Evolutionary conservation across 1,139 yeast species (phyloP), one percentile per base, ranked within the genome.

Genomic region (Kodamaea suecica): DNA sequence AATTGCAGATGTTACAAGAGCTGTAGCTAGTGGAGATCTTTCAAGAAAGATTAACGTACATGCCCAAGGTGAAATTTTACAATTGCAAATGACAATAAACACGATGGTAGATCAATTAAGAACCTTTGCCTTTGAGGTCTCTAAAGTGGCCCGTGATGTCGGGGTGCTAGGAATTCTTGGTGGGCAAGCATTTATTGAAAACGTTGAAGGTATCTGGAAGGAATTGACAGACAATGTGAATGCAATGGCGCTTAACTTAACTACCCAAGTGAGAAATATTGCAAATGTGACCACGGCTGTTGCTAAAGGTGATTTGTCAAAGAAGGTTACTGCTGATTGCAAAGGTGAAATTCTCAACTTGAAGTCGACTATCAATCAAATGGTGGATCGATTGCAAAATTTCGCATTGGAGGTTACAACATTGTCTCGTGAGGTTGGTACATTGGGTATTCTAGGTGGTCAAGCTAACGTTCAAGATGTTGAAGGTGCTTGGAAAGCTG

Each of bases 401-500:
- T 86, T 86, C 52, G 95, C 95, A n/a, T 73, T 83, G 37, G 95
- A 85, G 51, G 95, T 86, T 23, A 84, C 95, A 1, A 84, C 92
- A 2, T 70, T 86, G 42, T 90, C 95, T 1, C 74, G 94, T 19
- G 90, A 86, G 53, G 95, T 86, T 44, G 95, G 95, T 50, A 86
- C 95, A 3, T 79, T 84, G 47, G 95, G 95, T 61, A 82, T 84
- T 40, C 65, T 86, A 43, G 95, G 95, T 33, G 95, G 95, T 15
- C 95, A 86, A 57, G 95, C 95, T 3, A 84, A 84, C 55, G 95
- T 86, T 12, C 88, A 84, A 49, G 95, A 85, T 57, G 95, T 86
- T 19, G 95, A 85, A 61, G 95, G 95, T 33, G 90, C 94, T 7
- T 86, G 95, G 95, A 85, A 84, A 52, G 95, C 88, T 29, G 85